Base-by-base conservation (phyloP, 257 asterid genomes). In the Ilex aquifolium region DNA sequence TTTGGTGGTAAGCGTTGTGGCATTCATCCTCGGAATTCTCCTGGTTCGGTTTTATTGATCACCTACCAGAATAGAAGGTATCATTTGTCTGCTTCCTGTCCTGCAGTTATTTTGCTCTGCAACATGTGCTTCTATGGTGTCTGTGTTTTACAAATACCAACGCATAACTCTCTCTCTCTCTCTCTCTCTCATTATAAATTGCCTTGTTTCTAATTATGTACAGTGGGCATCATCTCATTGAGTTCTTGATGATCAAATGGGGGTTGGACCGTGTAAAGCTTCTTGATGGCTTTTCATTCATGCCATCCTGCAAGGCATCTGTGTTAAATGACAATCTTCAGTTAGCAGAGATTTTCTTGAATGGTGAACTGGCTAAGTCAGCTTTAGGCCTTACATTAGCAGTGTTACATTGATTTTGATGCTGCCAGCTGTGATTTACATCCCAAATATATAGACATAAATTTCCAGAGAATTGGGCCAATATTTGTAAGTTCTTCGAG, bases 41-140 rank as follows among this genome's bases (percentile, higher is more conserved):
- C 89, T 2, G 77, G 75, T 52, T 89, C 97, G 2, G 82, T 83
- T 80, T 92, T 92, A 76, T 79, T 92, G 71, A 89, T 97, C 48
- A 75, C 95, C 39, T 89, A 92, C 69, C 95, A 92, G 79, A 92
- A 82, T 69, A 80, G 98, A 82, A 92, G 98, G 98, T 92, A 81
- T 61, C 68, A 36, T 27, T 63, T 65, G 31, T 51, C 44, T 56
- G 31, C 51, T 31, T 68, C 67, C 44, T 21, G 49, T 71, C 74
- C 51, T 68, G 32, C 48, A 58, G 55, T 69, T 48, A 65, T 32
- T 44, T 32, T 44, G 7, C 59, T n/a, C 10, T 4, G 9, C 63
- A 53, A n/a, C 17, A 40, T 57, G 29, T 49, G 32, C 63, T 63
- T 10, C 32, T 13, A 31, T 52, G 31, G 17, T 12, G 7, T 44